Percentiles rank a stretch among this genome's conserved stretches.
phyloP scores from a whole-genome alignment of 2,329 filamentous ascomycete genomes.

The Fusarium siculi region DNA sequence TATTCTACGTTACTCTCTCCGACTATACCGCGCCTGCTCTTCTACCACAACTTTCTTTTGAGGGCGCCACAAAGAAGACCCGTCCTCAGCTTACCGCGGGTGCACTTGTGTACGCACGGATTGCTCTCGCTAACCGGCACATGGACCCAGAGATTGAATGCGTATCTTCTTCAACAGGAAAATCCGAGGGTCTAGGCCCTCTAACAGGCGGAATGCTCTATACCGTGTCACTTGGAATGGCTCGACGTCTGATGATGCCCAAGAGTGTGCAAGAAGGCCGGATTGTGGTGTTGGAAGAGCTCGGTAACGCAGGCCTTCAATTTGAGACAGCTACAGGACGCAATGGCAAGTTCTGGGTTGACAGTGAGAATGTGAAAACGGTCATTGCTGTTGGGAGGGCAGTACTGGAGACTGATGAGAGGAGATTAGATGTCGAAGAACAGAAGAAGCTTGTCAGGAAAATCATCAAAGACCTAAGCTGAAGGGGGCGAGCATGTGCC shows the following conservation, averaged over 20 bases:
- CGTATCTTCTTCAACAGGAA: slow-evolving; percentile 85
- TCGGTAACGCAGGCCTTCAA: slow-evolving; percentile 78
- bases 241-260: slow-evolving; percentile 78
- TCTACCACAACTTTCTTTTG: slow-evolving; percentile 90
- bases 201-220: slow-evolving; percentile 89
- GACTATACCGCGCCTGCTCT: slow-evolving; percentile 72
- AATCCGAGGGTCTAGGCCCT: slow-evolving; percentile 86
- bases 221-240: slow-evolving; percentile 80
- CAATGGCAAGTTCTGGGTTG: slow-evolving; percentile 93
- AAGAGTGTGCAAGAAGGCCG: slow-evolving; percentile 70
- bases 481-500: slow-evolving; percentile 33
- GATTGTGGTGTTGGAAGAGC: slow-evolving; percentile 79
- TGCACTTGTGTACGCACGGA: slow-evolving; percentile 88
- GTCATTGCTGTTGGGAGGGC: slow-evolving; percentile 83
- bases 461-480: slow-evolving; percentile 69
- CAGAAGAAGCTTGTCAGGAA: slow-evolving; percentile 78
- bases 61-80: slow-evolving; percentile 91
- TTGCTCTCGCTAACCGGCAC: slow-evolving; percentile 80
- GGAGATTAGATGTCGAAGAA: slow-evolving; percentile 68
- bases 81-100: slow-evolving; percentile 80
- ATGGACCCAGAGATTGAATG: slow-evolving; percentile 93
- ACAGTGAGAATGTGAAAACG: slow-evolving; percentile 77
- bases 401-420: slow-evolving; percentile 80
- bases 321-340: slow-evolving; percentile 95
- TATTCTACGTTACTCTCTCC: slow-evolving; percentile 82